Percentiles rank a stretch among this genome's conserved stretches.
These are phyloP conservation scores for Kazachstania sp. DNA, from an alignment of 1,139 yeast genomes.

Conservation along the genomic window DNA sequence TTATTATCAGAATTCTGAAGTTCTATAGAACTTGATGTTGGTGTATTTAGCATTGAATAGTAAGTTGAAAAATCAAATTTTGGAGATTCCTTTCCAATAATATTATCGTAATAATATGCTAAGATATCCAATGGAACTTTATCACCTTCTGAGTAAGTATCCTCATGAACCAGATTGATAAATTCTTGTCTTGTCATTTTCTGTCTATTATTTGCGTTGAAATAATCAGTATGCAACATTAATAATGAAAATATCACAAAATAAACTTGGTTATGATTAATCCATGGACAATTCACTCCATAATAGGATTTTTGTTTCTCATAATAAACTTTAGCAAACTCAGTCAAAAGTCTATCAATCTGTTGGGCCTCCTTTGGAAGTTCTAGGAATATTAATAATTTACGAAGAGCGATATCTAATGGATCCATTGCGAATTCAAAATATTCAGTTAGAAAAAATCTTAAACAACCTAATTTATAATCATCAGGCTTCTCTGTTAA, in stretches of 20 bases:
- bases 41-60: neutral
- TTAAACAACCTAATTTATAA: conserved; percentile 34
- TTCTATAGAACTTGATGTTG: neutral
- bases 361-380: conserved; percentile 65
- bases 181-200: conserved; percentile 59
- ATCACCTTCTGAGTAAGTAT: conserved; percentile 33
- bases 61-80: conserved; percentile 15
- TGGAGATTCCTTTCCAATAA: conserved; percentile 47
- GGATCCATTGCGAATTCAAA: conserved; percentile 48
- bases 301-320: conserved; percentile 26
- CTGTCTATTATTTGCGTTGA: conserved; percentile 52
- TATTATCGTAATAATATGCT: conserved; percentile 55
- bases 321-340: conserved; percentile 44
- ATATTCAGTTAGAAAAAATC: conserved; percentile 32
- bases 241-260: conserved; percentile 51
- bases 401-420: conserved; percentile 53
- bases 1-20: neutral
- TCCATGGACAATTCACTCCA: conserved; percentile 23
- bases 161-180: conserved; percentile 34
- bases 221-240: conserved; percentile 61
- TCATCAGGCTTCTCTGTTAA: conserved; percentile 33
- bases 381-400: conserved; percentile 45
- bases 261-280: conserved; percentile 43
- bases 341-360: conserved; percentile 53
- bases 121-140: conserved; percentile 35